A percentile compares a stretch with the other conserved stretches of the same genome.
phyloP scores from a whole-genome alignment of 371 early-diverging fungal genomes.

The Actinomortierella wolfii region DNA sequence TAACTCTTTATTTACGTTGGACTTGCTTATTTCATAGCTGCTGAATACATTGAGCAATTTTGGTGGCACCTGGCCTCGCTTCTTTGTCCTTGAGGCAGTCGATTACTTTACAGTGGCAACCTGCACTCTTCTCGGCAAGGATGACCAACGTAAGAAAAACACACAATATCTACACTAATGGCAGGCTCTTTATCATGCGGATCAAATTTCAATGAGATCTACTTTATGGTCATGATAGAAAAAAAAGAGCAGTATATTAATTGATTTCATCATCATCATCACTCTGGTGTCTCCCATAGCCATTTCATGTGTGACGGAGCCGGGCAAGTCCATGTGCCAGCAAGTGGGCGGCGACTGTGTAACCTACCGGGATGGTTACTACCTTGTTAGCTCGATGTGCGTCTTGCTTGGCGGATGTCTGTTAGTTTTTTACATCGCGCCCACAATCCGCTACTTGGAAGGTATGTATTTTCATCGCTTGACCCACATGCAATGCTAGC shows the following conservation, averaged over 20 bases:
- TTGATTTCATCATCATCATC: not conserved
- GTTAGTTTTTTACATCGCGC: slow-evolving; percentile 68
- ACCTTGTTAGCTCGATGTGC: slow-evolving; percentile 73
- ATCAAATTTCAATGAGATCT: no score
- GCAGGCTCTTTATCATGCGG: slow-evolving; percentile 29
- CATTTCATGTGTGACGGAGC: slow-evolving; percentile 64
- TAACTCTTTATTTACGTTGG: slow-evolving; percentile 1
- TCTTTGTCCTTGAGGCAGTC: slow-evolving; percentile 93
- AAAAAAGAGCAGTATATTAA: not conserved
- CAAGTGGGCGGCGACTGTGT: slow-evolving; percentile 72
- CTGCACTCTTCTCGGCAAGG: slow-evolving; percentile 54
- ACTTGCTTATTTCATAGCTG: slow-evolving; percentile 53
- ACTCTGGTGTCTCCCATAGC: slow-evolving; percentile 17
- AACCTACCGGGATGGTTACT: slow-evolving; percentile 84
- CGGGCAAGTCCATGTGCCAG: slow-evolving; percentile 65
- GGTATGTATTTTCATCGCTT: slow-evolving; percentile 4
- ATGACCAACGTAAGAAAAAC: slow-evolving; percentile 48
- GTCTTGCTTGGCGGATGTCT: slow-evolving; percentile 65
- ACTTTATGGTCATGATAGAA: not conserved
- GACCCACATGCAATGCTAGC: no score
- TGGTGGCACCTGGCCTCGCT: slow-evolving; percentile 97
- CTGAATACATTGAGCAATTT: slow-evolving; percentile 95
- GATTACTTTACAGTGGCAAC: slow-evolving; percentile 84
- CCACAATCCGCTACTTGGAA: slow-evolving; percentile 73
- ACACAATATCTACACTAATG: not conserved